Conservation (phyloP, 805 yeast species). For the Lipomyces japonicus region DNA sequence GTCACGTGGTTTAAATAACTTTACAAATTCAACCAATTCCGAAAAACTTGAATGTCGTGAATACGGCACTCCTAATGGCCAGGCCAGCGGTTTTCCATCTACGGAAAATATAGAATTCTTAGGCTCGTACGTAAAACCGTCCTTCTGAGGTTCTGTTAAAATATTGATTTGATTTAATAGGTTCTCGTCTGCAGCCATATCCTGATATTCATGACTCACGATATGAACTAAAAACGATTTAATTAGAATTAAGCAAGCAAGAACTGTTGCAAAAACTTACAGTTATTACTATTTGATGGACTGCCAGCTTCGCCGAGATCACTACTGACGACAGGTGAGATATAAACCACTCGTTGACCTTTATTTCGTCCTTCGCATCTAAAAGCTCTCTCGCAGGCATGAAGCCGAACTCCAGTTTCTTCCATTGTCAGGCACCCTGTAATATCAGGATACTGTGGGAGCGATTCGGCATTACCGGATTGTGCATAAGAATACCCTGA, state of each 20-base stretch:
- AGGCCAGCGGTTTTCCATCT: conserved; percentile 38
- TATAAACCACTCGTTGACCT: conserved; percentile 3
- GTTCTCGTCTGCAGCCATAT: no score
- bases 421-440: conserved; percentile 9
- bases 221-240: no score
- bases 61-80: conserved; percentile 41
- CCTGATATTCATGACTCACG: no score
- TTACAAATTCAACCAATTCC: conserved; percentile 41
- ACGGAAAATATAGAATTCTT: conserved; percentile 37
- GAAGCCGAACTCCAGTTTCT: conserved; percentile 7
- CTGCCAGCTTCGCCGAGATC: conserved; percentile 10
- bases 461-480: background rate
- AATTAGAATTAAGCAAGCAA: no score
- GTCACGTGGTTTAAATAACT: conserved; percentile 40
- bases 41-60: conserved; percentile 49
- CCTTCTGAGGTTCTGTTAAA: no score
- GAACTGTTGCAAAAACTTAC: no score
- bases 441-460: background rate
- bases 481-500: background rate
- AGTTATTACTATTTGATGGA: no score
- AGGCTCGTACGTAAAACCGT: no score
- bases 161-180: no score
- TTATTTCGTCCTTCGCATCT: conserved; percentile 22
- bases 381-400: conserved; percentile 25
- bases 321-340: conserved; percentile 32